Base-by-base conservation (phyloP, 768 basidiomycete genomes). In the Gyrodon lividus region DNA sequence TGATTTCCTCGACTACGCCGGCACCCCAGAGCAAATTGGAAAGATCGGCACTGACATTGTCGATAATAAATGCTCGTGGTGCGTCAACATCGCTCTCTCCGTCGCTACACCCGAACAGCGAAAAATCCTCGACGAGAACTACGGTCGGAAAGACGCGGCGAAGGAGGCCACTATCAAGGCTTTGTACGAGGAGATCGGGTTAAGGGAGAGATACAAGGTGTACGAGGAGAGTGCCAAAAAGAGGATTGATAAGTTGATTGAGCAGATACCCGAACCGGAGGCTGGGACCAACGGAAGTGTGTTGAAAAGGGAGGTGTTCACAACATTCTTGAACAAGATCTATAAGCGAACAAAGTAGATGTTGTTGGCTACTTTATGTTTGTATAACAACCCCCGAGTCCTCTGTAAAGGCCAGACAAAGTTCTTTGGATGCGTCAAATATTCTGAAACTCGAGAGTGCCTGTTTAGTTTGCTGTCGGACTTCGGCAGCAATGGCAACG, bases 41-140 rank as follows among this genome's bases (percentile, higher is more conserved):
- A 98, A 99, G 74, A 84, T 99, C 52, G 97, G 96, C 19, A 98
- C 96, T 14, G 97, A 98, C 69, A 99, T 99, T 63, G 70, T 98
- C 52, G 96, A 99, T 72, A 98, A 98, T 83, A 99, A 99, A 74
- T 98, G 96, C 71, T 89, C 88, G 16, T 99, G 96, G 97, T 86
- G 87, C 60, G 78, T 98, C 69, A 98, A 97, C 72, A 84, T 83
- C 19, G 97, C 93, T 24, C 77, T 98, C 51, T 68, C 72, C 16
- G 66, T 75, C 37, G 83, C 78, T 2, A 75, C 72, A 4, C 72
- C 81, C 0, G 77, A 63, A n/a, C 86, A 87, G 66, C 78, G 81
- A 31, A 67, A 67, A 23, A 65, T 83, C 22, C 74, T 87, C n/a
- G 83, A 86, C 61, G 78, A 74, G 19, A 83, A 84, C 67, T 88